A percentile compares a stretch with the other conserved stretches of the same genome.
These are phyloP conservation scores for Penicillium riverlandense DNA, from an alignment of 495 filamentous ascomycete species.

Conservation along the genomic window DNA sequence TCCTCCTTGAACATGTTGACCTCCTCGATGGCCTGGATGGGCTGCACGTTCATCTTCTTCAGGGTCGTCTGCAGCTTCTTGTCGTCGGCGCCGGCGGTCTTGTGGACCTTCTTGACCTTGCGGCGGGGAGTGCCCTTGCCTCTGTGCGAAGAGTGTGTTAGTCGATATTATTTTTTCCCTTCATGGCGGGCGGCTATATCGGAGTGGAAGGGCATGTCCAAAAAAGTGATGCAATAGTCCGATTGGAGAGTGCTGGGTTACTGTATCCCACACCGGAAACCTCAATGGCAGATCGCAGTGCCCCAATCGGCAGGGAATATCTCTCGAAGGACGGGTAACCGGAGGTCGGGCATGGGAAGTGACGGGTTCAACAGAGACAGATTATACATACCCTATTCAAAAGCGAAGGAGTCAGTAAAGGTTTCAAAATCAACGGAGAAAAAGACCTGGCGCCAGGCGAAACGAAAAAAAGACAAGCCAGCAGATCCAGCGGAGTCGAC, in stretches of 20 bases:
- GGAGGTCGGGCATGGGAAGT: not conserved
- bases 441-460: not conserved
- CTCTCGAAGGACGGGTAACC: not conserved
- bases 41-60: constrained; percentile 94
- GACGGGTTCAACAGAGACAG: not conserved
- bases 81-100: constrained; percentile 86
- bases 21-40: constrained; percentile 98
- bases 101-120: constrained; percentile 96
- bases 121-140: constrained; percentile 97
- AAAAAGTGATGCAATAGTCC: not conserved
- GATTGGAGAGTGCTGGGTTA: no score
- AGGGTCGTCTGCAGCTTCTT: constrained; percentile 96
- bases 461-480: not conserved
- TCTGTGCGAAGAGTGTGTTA: constrained; percentile 39
- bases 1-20: constrained; percentile 99
- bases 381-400: constrained; percentile 25
- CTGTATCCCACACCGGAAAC: no score
- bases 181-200: no score
- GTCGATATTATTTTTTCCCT: not conserved
- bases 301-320: no score
- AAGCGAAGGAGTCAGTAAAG: constrained; percentile 1
- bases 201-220: not conserved
- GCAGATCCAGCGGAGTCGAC: not conserved
- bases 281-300: no score
- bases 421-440: not conserved